phyloP scores from a whole-genome alignment of 176 grass and related monocot genomes.

The Neostapfia colusana region DNA sequence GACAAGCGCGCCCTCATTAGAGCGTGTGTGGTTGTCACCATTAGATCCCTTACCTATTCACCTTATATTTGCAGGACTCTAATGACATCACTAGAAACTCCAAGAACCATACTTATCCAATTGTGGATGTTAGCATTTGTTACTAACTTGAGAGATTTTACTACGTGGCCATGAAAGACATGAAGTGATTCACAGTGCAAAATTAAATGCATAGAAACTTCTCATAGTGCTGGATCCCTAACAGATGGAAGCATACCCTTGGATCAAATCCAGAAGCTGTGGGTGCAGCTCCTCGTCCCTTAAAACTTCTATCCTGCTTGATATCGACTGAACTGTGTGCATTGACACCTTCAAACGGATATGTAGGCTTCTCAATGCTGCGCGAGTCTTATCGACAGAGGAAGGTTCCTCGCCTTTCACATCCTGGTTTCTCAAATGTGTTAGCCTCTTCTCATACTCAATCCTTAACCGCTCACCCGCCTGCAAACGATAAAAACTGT shows the following conservation, averaged over 20 bases:
- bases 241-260: conserved; percentile 58
- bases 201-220: conserved; percentile 9
- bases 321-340: conserved; percentile 86
- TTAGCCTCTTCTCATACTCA: conserved; percentile 84
- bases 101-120: background rate
- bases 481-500: conserved; percentile 38
- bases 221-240: background rate
- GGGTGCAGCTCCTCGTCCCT: conserved; percentile 84
- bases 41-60: background rate
- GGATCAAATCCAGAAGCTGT: conserved; percentile 82
- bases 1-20: background rate
- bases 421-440: conserved; percentile 74
- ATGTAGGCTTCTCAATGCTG: conserved; percentile 61
- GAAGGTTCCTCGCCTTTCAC: conserved; percentile 66
- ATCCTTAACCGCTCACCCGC: conserved; percentile 75
- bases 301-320: conserved; percentile 77
- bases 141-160: background rate
- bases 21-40: background rate
- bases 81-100: background rate
- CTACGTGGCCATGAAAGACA: background rate
- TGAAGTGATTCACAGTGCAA: background rate
- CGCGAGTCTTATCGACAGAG: conserved; percentile 67
- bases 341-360: conserved; percentile 87
- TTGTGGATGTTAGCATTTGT: conserved; percentile 14
- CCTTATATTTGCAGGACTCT: conserved; percentile 5